Conservation (phyloP, 1,284 basidiomycete species). For the Ustilago vetiveriae region DNA sequence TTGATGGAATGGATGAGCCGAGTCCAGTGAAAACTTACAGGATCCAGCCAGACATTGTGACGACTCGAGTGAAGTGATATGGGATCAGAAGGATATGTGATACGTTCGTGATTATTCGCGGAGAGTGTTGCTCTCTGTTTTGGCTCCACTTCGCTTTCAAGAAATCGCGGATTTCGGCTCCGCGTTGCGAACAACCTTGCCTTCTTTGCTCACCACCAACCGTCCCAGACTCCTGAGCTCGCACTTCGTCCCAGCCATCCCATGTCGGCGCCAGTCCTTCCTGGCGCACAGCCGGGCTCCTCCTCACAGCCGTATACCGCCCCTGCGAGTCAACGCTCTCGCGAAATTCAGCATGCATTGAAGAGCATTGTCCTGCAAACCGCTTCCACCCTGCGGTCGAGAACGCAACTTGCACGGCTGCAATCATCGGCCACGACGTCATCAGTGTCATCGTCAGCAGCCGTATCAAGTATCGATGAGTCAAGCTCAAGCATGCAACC, state of each 20-base stretch:
- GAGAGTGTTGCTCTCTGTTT: not conserved
- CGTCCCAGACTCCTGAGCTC: no score
- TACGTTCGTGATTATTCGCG: not conserved
- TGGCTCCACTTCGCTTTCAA: conserved; percentile 10
- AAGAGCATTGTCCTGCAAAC: conserved; percentile 44
- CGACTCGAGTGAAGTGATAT: not conserved
- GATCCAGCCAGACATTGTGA: conserved; percentile 38
- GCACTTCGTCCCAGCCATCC: no score
- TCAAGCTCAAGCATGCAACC: conserved; percentile 25
- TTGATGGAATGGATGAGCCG: no score
- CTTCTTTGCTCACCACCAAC: not conserved
- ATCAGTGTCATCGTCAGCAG: conserved; percentile 11
- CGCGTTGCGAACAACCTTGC: not conserved
- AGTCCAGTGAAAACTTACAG: conserved; percentile 19
- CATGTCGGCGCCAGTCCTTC: conserved; percentile 26
- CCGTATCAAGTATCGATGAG: conserved; percentile 12
- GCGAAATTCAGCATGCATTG: conserved; percentile 38
- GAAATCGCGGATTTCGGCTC: conserved; percentile 33
- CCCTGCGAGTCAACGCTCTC: conserved; percentile 21
- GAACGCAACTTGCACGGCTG: conserved; percentile 32
- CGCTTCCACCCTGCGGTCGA: conserved; percentile 38
- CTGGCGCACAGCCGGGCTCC: conserved; percentile 7
- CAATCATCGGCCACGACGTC: conserved; percentile 9
- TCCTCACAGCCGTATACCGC: conserved; percentile 2
- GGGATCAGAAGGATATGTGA: not conserved